These are phyloP conservation scores for Hyphopichia khmerensis DNA, from an alignment of 1,139 yeast species.

Conservation along the genomic window DNA sequence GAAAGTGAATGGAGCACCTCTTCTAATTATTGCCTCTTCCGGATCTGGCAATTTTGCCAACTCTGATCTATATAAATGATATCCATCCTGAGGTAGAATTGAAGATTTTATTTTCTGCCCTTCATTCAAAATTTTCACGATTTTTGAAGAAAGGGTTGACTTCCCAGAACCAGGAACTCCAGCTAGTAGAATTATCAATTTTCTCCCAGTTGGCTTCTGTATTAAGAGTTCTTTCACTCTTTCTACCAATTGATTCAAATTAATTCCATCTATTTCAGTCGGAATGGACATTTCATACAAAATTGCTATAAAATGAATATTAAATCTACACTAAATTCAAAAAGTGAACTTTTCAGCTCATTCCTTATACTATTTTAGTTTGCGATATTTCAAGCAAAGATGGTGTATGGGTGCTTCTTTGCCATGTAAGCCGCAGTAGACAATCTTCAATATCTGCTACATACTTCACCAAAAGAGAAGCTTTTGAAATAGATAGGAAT, in stretches of 20 bases:
- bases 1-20: slow-evolving; percentile 89
- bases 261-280: background rate
- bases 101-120: slow-evolving; percentile 14
- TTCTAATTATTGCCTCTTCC: slow-evolving; percentile 53
- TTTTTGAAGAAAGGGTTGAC: slow-evolving; percentile 55
- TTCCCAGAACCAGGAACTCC: slow-evolving; percentile 89
- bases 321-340: no score
- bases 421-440: no score
- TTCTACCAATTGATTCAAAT: background rate
- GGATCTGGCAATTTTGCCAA: slow-evolving; percentile 54
- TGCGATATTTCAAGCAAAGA: no score
- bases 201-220: background rate
- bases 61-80: slow-evolving; percentile 63
- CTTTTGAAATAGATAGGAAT: no score
- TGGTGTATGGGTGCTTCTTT: no score
- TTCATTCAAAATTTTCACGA: slow-evolving; percentile 16
- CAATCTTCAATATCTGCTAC: no score
- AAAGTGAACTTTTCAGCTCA: no score
- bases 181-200: slow-evolving; percentile 57
- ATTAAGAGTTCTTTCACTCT: background rate
- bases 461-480: no score
- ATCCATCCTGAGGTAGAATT: slow-evolving; percentile 71
- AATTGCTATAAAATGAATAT: no score
- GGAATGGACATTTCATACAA: no score
- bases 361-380: no score